Evolutionary conservation across 2,329 filamentous ascomycete species (phyloP).

Genomic region (Venturiaceae sp.): DNA sequence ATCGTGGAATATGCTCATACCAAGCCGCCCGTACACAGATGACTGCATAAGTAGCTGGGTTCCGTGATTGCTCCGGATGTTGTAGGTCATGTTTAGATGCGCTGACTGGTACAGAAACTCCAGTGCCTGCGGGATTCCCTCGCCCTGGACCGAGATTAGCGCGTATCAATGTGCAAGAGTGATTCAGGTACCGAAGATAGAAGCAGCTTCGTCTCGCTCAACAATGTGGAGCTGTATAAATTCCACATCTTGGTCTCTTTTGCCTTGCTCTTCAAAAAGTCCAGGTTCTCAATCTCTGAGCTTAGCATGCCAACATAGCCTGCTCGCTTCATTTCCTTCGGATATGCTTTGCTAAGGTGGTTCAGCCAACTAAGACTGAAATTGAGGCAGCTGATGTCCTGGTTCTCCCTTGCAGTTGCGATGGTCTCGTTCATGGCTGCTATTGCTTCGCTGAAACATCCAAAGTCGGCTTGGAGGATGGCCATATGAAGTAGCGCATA

Average conservation of each 20-base stretch:
- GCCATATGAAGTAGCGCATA: constrained; percentile 91
- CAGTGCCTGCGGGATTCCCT: constrained; percentile 50
- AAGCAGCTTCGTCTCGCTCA: constrained; percentile 76
- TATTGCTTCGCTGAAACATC: constrained; percentile 82
- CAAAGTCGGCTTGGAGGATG: constrained; percentile 90
- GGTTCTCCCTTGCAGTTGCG: constrained; percentile 85
- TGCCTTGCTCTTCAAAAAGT: constrained; percentile 76
- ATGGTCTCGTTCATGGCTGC: constrained; percentile 92
- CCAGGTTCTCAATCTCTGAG: constrained; percentile 69
- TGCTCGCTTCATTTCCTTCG: constrained; percentile 59
- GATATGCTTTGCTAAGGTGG: constrained; percentile 82
- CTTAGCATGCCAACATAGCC: constrained; percentile 66
- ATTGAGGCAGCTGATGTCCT: constrained; percentile 86
- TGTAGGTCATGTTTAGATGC: constrained; percentile 69
- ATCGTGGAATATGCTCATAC: constrained; percentile 24
- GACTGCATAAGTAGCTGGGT: constrained; percentile 64
- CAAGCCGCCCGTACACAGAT: constrained; percentile 67
- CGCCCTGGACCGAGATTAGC: constrained; percentile 33
- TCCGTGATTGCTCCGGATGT: constrained; percentile 63
- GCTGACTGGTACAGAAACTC: constrained; percentile 77
- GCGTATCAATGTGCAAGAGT: background rate
- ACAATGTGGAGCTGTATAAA: constrained; percentile 69
- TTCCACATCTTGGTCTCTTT: constrained; percentile 81
- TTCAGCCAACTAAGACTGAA: constrained; percentile 95
- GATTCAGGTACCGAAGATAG: constrained; percentile 54